Base-by-base conservation (phyloP, 73 alveolate genomes). In the Blepharisma japonicum region DNA sequence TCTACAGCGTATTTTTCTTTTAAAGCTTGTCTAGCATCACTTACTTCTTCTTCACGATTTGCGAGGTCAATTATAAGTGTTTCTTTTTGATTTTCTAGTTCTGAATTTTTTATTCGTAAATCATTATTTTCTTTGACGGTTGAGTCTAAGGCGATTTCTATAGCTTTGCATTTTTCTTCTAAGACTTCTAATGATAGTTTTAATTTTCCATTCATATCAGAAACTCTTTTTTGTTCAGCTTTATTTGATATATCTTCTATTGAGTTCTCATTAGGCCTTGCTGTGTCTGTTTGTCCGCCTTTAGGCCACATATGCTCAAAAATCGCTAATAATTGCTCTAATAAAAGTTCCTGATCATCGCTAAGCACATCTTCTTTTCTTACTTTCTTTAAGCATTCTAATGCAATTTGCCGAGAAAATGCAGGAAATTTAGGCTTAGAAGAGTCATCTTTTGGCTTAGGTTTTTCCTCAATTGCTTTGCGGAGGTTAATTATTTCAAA, bases 131-230 rank as follows among this genome's bases (percentile, higher is more conserved):
- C 74, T 25, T 61, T 61, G 2, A 39, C 74, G 14, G 74, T 61
- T 61, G 14, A n/a, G 14, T 61, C 74, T 61, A 61, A 61, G 23
- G 74, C 14, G 14, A 61, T 18, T 9, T 14, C 18, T 11, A 61
- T 61, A 1, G 47, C 74, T 39, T 61, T 61, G 74, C 18, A 61
- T 61, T 61, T 61, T 61, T 61, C 74, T 61, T 61, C 46, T 25
- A 61, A 14, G 11, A 9, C 74, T 25, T 61, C 74, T 25, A 61
- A 61, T 2, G 50, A 20, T 0, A 18, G 11, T 61, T 61, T 61
- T n/a, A 61, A 9, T 25, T 61, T 61, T 9, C 18, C 23, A 25
- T 61, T 20, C 18, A 39, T 0, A 14, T 61, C 74, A 14, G 47
- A 9, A 61, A 61, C 18, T 14, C 18, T 61, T 61, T 61, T 61